phyloP scores from a whole-genome alignment of 352 stramenopile species.

The Phytophthora pistaciae region DNA sequence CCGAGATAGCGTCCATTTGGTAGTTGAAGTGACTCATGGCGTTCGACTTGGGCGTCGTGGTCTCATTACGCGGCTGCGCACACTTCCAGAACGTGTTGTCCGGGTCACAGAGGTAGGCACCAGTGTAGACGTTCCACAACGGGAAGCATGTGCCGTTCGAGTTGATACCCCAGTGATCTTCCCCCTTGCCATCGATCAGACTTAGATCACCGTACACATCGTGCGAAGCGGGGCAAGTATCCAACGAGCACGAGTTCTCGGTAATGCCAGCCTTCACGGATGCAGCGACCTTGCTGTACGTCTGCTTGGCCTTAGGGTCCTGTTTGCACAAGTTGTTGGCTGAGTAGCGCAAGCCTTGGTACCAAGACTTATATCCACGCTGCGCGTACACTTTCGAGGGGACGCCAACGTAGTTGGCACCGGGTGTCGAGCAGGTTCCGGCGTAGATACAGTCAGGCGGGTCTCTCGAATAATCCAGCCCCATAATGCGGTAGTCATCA shows the following conservation, averaged over 20 bases:
- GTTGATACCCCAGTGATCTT: constrained; percentile 63
- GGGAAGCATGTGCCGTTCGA: constrained; percentile 56
- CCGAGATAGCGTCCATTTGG: constrained; percentile 53
- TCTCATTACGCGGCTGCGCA: constrained; percentile 48
- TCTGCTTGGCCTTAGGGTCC: constrained; percentile 29
- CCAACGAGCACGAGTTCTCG: constrained; percentile 49
- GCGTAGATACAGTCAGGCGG: constrained; percentile 51
- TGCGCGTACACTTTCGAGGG: constrained; percentile 40
- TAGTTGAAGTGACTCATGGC: constrained; percentile 55
- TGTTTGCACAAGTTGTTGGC: constrained; percentile 56
- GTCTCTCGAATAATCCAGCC: constrained; percentile 31
- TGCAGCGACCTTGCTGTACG: constrained; percentile 34
- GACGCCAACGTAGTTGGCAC: constrained; percentile 40
- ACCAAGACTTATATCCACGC: constrained; percentile 59
- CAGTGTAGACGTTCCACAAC: constrained; percentile 55
- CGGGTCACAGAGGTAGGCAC: constrained; percentile 54
- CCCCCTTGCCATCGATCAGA: constrained; percentile 45
- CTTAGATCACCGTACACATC: constrained; percentile 58
- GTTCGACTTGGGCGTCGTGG: constrained; percentile 46
- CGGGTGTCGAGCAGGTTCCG: constrained; percentile 49
- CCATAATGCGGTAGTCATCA: constrained; percentile 51
- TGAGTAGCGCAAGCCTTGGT: constrained; percentile 63
- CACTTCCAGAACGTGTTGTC: constrained; percentile 54
- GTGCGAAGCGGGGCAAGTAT: constrained; percentile 49
- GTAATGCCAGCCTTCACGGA: constrained; percentile 44